Conservation (phyloP, 345 rosid species). For the Hibiscus trionum region DNA sequence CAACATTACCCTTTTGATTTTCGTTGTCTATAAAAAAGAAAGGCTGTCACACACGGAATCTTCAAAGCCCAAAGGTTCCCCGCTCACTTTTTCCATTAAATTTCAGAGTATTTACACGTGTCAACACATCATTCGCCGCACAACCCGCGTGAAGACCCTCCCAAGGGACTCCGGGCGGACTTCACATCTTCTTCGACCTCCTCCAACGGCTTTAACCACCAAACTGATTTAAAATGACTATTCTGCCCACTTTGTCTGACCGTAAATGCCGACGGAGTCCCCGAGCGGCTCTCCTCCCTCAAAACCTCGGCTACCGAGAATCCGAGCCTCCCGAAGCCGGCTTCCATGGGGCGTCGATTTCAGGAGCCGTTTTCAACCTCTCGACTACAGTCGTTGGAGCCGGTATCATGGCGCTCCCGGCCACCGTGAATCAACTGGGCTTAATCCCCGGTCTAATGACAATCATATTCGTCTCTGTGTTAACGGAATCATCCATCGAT, state of each 20-base stretch:
- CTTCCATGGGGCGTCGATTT: slow-evolving; percentile 47
- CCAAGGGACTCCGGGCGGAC: background rate
- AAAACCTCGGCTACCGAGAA: slow-evolving; percentile 11
- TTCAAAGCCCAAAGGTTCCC: background rate
- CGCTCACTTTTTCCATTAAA: no score
- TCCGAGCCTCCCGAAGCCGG: slow-evolving; percentile 20
- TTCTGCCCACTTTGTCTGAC: slow-evolving; percentile 22
- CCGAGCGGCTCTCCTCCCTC: slow-evolving; percentile 35
- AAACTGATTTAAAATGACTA: slow-evolving; percentile 18
- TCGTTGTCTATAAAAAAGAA: background rate
- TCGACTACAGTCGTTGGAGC: slow-evolving; percentile 63
- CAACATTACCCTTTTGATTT: no score
- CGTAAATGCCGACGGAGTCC: slow-evolving; percentile 42
- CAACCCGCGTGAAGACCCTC: slow-evolving; percentile 18
- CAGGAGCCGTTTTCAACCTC: slow-evolving; percentile 57
- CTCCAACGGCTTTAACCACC: background rate
- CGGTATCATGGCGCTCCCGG: slow-evolving; percentile 67
- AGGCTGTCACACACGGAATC: background rate
- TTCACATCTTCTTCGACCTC: background rate
- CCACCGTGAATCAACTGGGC: slow-evolving; percentile 49
- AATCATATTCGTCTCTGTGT: slow-evolving; percentile 33
- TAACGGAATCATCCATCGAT: slow-evolving; percentile 46
- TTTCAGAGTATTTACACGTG: background rate
- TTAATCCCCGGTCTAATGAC: slow-evolving; percentile 39
- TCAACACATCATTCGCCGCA: slow-evolving; percentile 1